Percentiles rank a stretch among this genome's conserved stretches.
Conservation (phyloP, 2,329 filamentous ascomycete genomes). For the Paracoccidioides lutzii region DNA sequence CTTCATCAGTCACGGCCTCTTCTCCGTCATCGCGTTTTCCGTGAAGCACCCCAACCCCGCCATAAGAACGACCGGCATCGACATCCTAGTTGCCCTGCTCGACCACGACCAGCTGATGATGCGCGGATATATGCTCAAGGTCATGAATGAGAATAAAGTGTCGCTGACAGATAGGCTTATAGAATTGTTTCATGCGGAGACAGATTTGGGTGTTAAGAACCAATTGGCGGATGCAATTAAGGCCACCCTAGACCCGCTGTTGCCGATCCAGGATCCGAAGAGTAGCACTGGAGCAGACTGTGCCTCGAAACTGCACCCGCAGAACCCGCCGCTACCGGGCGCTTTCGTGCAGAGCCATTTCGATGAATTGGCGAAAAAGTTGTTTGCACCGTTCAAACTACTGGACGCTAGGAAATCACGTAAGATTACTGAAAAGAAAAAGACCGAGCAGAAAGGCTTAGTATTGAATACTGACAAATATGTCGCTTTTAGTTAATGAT, state of each 20-base stretch:
- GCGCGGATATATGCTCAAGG: constrained; percentile 80
- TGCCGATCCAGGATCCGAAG: constrained; percentile 47
- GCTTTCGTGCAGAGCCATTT: constrained; percentile 82
- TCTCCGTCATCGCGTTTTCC: constrained; percentile 83
- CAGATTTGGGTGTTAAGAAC: constrained; percentile 85
- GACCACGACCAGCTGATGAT: constrained; percentile 95
- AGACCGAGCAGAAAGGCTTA: not conserved
- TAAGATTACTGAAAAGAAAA: constrained; percentile 22
- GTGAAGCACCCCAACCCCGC: constrained; percentile 71
- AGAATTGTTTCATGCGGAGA: constrained; percentile 78
- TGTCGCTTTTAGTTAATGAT: constrained; percentile 42
- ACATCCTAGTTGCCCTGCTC: constrained; percentile 85
- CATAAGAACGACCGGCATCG: constrained; percentile 81
- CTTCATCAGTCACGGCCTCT: constrained; percentile 74
- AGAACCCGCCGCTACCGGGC: constrained; percentile 68
- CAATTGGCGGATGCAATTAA: constrained; percentile 94
- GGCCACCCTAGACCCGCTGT: constrained; percentile 67
- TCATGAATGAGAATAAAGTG: constrained; percentile 73
- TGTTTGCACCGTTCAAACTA: constrained; percentile 77
- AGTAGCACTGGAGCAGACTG: constrained; percentile 54
- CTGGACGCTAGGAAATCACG: constrained; percentile 51
- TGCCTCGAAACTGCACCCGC: constrained; percentile 47
- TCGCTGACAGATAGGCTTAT: constrained; percentile 87
- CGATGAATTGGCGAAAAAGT: constrained; percentile 66
- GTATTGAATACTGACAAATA: not conserved